A percentile compares a stretch with the other conserved stretches of the same genome.
These are phyloP conservation scores for Venturiaceae sp. DNA, from an alignment of 2,329 filamentous ascomycete species.

Conservation along the genomic window DNA sequence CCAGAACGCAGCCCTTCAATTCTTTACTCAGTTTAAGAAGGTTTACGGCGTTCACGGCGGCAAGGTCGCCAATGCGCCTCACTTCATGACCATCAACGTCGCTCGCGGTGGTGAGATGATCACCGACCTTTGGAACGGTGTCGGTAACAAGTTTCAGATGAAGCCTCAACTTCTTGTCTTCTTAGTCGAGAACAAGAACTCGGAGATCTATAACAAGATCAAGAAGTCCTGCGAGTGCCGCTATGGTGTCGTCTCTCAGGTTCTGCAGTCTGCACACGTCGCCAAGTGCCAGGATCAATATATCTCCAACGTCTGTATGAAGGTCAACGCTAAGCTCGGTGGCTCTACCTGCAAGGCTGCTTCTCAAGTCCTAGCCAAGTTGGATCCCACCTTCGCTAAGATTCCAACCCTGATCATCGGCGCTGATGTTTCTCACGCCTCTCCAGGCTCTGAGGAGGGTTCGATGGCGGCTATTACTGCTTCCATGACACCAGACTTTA, in stretches of 20 bases:
- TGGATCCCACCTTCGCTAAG: conserved; percentile 3
- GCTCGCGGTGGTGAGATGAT: conserved; percentile 40
- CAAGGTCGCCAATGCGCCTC: conserved; percentile 36
- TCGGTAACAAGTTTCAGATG: conserved; percentile 32
- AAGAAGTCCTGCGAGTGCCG: conserved; percentile 87
- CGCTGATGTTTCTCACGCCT: conserved; percentile 79
- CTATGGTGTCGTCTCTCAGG: conserved; percentile 74
- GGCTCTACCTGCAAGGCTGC: conserved; percentile 55
- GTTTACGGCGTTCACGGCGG: conserved; percentile 55
- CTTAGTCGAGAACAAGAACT: conserved; percentile 62
- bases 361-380: neutral
- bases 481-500: conserved; percentile 60
- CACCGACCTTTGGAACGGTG: conserved; percentile 43
- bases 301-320: conserved; percentile 90
- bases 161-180: conserved; percentile 72
- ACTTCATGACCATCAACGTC: conserved; percentile 23
- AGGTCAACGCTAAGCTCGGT: conserved; percentile 92
- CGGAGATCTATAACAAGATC: conserved; percentile 67
- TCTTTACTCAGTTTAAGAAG: conserved; percentile 35
- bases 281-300: conserved; percentile 67
- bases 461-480: conserved; percentile 85
- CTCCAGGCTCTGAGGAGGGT: conserved; percentile 47
- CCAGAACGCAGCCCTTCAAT: conserved; percentile 24
- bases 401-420: conserved; percentile 74
- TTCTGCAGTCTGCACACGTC: conserved; percentile 64